Conservation (phyloP, 2,329 filamentous ascomycete species). For the Fusarium sp. region DNA sequence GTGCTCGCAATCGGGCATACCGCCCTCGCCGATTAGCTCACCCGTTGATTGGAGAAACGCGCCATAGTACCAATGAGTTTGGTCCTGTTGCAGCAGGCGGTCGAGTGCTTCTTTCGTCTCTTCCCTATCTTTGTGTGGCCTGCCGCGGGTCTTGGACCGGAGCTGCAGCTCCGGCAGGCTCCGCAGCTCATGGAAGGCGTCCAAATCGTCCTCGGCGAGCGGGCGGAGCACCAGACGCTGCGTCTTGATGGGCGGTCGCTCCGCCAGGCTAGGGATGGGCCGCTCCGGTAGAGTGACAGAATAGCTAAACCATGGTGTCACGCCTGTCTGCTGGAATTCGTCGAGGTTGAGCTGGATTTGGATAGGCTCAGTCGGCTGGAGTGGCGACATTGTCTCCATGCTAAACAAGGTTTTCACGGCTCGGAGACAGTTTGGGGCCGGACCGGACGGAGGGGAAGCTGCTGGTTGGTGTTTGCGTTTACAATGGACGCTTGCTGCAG, state of each 20-base stretch:
- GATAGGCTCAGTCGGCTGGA: slow-evolving; percentile 21
- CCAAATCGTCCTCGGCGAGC: slow-evolving; percentile 25
- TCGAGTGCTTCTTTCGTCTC: slow-evolving; percentile 30
- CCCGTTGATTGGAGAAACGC: slow-evolving; percentile 36
- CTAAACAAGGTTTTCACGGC: no score
- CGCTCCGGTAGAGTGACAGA: slow-evolving; percentile 36
- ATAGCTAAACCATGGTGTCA: slow-evolving; percentile 43
- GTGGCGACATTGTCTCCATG: slow-evolving; percentile 37
- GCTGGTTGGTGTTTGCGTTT: no score
- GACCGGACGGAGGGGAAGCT: no score
- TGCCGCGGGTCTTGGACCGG: slow-evolving; percentile 26
- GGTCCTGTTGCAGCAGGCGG: slow-evolving; percentile 17
- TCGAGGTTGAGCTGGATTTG: slow-evolving; percentile 20
- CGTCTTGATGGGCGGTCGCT: slow-evolving; percentile 32
- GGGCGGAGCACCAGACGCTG: slow-evolving; percentile 34
- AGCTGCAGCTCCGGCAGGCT: slow-evolving; percentile 11
- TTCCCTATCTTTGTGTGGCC: slow-evolving; percentile 29
- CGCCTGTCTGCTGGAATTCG: slow-evolving; percentile 29
- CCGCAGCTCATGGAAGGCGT: slow-evolving; percentile 37
- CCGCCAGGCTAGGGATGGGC: slow-evolving; percentile 28
- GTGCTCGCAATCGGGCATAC: slow-evolving; percentile 23
- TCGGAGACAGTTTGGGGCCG: no score
- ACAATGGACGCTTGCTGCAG: no score
- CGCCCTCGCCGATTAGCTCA: slow-evolving; percentile 37
- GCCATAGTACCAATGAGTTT: slow-evolving; percentile 37